Percentiles rank a stretch among this genome's conserved stretches.
These are phyloP conservation scores for Prosopis cineraria DNA, from an alignment of 306 rosid species.

Conservation along the genomic window DNA sequence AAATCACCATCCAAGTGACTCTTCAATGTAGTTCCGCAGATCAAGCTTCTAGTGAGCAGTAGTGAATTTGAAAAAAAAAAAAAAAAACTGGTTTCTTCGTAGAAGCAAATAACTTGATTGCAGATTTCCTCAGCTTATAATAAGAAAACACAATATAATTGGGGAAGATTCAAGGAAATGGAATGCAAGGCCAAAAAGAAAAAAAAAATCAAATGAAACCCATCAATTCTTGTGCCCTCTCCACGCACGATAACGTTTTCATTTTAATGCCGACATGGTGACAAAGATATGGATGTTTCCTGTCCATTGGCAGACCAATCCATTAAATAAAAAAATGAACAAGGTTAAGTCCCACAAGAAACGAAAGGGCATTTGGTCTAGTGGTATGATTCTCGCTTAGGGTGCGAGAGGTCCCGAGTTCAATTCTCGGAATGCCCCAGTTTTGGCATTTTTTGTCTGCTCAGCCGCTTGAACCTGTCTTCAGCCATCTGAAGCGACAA, in stretches of 20 bases:
- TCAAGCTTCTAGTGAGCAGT: slow-evolving; percentile 4
- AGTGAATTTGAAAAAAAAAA: slow-evolving; percentile 7
- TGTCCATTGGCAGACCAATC: not conserved
- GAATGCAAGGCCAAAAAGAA: not conserved
- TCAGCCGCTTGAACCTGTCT: too few relatives aligned
- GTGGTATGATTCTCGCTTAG: slow-evolving; percentile 27
- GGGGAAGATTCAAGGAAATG: not conserved
- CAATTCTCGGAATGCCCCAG: slow-evolving; percentile 24
- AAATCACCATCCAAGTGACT: not conserved
- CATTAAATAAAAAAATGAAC: too few relatives aligned
- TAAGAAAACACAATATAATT: not conserved
- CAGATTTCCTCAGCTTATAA: not conserved
- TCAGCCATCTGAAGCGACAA: too few relatives aligned
- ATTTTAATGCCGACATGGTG: not conserved
- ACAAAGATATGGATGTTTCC: not conserved
- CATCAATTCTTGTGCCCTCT: too few relatives aligned
- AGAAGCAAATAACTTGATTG: not conserved
- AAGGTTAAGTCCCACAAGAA: too few relatives aligned
- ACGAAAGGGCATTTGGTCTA: slow-evolving; percentile 7
- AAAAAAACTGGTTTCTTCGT: not conserved
- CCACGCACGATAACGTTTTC: not conserved
- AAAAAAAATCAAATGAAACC: too few relatives aligned
- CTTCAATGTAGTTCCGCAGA: slow-evolving; percentile 7
- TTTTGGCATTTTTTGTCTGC: not conserved
- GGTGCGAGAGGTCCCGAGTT: slow-evolving; percentile 26